A percentile compares a stretch with the other conserved stretches of the same genome.
phyloP scores from a whole-genome alignment of 2,329 filamentous ascomycete species.

The Intubia oerlemansii region DNA sequence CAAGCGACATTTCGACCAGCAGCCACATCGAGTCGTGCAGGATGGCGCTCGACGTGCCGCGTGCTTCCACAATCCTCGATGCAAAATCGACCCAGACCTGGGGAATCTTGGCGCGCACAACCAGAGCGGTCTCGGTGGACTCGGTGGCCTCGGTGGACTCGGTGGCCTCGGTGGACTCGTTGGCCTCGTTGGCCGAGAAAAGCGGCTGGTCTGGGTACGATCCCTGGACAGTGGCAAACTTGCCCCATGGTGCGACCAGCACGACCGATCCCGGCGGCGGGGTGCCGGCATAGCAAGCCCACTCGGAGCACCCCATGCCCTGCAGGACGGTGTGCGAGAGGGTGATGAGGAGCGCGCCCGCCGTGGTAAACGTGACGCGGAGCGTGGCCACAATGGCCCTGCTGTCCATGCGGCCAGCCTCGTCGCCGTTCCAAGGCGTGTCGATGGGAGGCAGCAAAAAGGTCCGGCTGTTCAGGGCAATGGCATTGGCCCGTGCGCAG shows the following conservation, averaged over 20 bases:
- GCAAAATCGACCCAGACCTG: constrained; percentile 18
- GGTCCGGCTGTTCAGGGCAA: constrained; percentile 31
- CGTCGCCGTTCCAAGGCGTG: constrained; percentile 11
- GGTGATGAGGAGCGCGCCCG: constrained; percentile 28
- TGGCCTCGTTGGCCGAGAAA: neutral
- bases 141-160: no score
- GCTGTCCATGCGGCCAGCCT: constrained; percentile 6
- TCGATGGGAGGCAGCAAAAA: constrained; percentile 21
- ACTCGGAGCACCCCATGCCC: constrained; percentile 24
- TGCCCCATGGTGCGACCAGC: constrained; percentile 32
- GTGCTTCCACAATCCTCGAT: constrained; percentile 25
- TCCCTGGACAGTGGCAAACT: constrained; percentile 21
- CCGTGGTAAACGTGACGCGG: constrained; percentile 32
- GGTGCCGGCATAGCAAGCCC: constrained; percentile 18
- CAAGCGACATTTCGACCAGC: constrained; percentile 16
- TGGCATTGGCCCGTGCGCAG: constrained; percentile 24
- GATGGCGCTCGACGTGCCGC: constrained; percentile 22
- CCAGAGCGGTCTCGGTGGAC: no score
- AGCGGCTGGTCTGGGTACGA: no score
- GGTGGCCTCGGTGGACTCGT: neutral
- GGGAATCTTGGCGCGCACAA: constrained; percentile 4
- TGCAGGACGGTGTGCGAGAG: constrained; percentile 24
- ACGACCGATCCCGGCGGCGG: constrained; percentile 22
- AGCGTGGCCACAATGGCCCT: constrained; percentile 25
- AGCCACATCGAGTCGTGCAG: constrained; percentile 27